phyloP scores from a whole-genome alignment of 805 yeast species.

The Phaffomyces antillensis region DNA sequence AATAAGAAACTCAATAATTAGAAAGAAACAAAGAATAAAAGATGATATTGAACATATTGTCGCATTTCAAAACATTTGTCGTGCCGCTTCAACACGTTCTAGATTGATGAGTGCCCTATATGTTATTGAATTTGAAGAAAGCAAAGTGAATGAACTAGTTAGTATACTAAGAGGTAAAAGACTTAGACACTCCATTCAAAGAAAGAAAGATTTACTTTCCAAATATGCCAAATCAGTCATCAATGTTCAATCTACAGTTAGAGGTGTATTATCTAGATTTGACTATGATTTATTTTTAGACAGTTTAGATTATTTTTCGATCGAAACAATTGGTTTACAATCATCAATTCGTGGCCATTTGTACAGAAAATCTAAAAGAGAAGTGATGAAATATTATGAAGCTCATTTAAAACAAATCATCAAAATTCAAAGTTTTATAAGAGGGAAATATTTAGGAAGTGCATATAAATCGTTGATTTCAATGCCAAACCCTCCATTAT shows the following conservation, averaged over 20 bases:
- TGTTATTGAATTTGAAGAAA: slow-evolving; percentile 21
- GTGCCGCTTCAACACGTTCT: slow-evolving; percentile 36
- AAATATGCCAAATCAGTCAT: slow-evolving; percentile 22
- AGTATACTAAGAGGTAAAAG: slow-evolving; percentile 32
- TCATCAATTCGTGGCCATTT: slow-evolving; percentile 42
- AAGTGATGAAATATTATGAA: slow-evolving; percentile 41
- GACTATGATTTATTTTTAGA: slow-evolving; percentile 46
- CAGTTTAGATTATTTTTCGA: slow-evolving; percentile 40
- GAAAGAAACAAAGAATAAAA: background rate
- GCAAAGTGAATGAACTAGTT: slow-evolving; percentile 27
- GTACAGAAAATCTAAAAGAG: slow-evolving; percentile 30
- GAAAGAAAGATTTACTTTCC: background rate
- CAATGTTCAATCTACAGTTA: slow-evolving; percentile 47
- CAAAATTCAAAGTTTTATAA: slow-evolving; percentile 65
- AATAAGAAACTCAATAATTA: slow-evolving; percentile 7
- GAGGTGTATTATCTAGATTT: slow-evolving; percentile 61
- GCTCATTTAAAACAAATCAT: slow-evolving; percentile 53
- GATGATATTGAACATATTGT: slow-evolving; percentile 19
- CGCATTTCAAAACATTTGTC: slow-evolving; percentile 46
- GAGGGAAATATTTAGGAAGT: slow-evolving; percentile 57
- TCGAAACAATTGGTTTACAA: slow-evolving; percentile 42
- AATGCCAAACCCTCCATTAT: slow-evolving; percentile 68
- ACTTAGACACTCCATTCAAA: slow-evolving; percentile 23
- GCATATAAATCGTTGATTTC: slow-evolving; percentile 70
- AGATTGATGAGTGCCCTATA: slow-evolving; percentile 19